Base-by-base conservation (phyloP, 2,329 filamentous ascomycete genomes). In the Trichophyton simii region DNA sequence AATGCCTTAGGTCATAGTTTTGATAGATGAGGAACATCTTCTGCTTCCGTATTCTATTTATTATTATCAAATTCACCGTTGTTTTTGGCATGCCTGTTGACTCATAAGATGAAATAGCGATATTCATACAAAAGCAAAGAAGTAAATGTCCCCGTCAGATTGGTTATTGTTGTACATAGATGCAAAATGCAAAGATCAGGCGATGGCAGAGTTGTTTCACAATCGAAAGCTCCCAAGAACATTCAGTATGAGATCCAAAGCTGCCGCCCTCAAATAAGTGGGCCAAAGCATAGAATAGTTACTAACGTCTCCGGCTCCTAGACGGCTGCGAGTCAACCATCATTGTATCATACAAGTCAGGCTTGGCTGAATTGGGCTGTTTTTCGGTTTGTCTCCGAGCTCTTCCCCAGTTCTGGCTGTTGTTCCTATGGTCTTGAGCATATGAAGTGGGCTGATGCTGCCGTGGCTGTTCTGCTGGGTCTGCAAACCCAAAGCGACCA, bases 291-390 rank as follows among this genome's bases (percentile, higher is more conserved):
- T 15, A 31, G 6, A 18, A 11, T 7, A 8, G n/a, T 25, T n/a
- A n/a, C 9, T 54, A 31, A n/a, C 50, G 50, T 31, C 28, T 54
- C 3, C 50, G 50, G 28, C n/a, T 34, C 28, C 50, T 31, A 18
- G 25, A 31, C 31, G 50, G 15, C 50, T 54, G 22, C n/a, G 68
- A 66, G 65, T 76, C 74, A 15, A 72, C 67, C 70, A 75, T 72
- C 72, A 76, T 75, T 62, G 72, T 64, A 62, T 76, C 74, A 62
- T 75, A 75, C 3, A 75, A 67, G 2, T 71, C 60, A 60, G 65
- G 55, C 61, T 65, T 28, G 38, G 28, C 11, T 41, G 15, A 31
- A 22, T 38, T 25, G 41, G 22, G n/a, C 31, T 58, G 28, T 8
- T 38, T n/a, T 41, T 38, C 58, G 61, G 48, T 61, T 58, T 34